Evolutionary conservation across 2,329 filamentous ascomycete species (phyloP), one percentile per base, ranked within the genome.

Genomic region (Colletotrichum eleusines): DNA sequence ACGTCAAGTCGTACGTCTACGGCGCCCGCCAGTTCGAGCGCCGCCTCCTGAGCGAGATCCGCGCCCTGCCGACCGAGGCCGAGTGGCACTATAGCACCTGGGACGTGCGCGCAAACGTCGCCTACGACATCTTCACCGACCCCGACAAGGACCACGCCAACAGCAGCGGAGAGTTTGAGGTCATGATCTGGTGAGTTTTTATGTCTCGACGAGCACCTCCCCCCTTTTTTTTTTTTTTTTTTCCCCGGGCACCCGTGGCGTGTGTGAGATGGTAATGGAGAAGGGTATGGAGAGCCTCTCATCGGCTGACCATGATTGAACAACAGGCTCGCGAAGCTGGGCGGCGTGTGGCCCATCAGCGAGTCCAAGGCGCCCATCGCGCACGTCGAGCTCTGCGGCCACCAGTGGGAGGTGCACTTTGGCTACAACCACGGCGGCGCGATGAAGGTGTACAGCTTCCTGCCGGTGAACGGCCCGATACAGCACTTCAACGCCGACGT

Each of bases 71-170:
- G 12, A 80, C 78, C 0, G 77, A 77, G 8, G 77, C 79, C 62
- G 73, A 75, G 26, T 83, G 81, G 78, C 71, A 80, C 42, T 89
- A 90, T 79, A 82, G 81, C 38, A 85, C 84, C 70, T 81, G 78
- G 61, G 76, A 80, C 65, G 77, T 90, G 59, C 80, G 88, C 42
- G 87, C 87, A 63, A 84, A 91, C 75, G 89, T 91, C 20, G 83
- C 88, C 18, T 91, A 89, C 75, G 88, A 91, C 76, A 78, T 91
- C 61, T 91, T 91, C 80, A 88, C 88, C 20, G 81, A 81, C 9
- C 76, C 78, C 35, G 82, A 85, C 51, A 73, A 73, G 23, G 71
- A 76, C 33, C 77, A 77, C 55, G 69, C 63, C 48, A 78, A 75
- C 63, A 76, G 69, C 50, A 81, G 81, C 23, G 82, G 86, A 1